phyloP scores from a whole-genome alignment of 2,329 filamentous ascomycete species.

The Trichoderma breve region DNA sequence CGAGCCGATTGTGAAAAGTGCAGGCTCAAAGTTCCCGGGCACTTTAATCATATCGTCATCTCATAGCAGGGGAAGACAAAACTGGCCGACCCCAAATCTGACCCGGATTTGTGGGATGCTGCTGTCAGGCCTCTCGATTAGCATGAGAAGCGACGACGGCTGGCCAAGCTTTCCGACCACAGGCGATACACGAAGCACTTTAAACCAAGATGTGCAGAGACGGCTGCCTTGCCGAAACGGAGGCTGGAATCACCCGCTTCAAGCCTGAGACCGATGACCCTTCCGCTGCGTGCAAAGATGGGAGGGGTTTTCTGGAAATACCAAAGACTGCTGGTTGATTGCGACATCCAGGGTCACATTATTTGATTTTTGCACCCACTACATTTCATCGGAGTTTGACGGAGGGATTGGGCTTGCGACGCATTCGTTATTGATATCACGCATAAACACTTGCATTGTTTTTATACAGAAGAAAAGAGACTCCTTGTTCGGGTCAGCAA shows the following conservation, averaged over 20 bases:
- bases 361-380: neutral
- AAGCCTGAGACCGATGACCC: neutral
- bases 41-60: slow-evolving; percentile 77
- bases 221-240: neutral
- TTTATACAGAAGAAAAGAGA: neutral
- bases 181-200: neutral
- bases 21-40: slow-evolving; percentile 68
- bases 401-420: neutral
- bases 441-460: slow-evolving; percentile 11
- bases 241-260: neutral
- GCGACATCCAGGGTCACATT: slow-evolving; percentile 8
- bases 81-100: slow-evolving; percentile 28
- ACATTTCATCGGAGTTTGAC: slow-evolving; percentile 4
- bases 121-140: slow-evolving; percentile 29
- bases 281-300: neutral
- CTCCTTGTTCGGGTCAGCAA: neutral
- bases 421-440: slow-evolving; percentile 15
- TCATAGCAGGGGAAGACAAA: slow-evolving; percentile 45
- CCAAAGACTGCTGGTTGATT: slow-evolving; percentile 6
- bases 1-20: slow-evolving; percentile 77
- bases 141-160: slow-evolving; percentile 21
- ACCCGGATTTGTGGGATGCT: slow-evolving; percentile 28
- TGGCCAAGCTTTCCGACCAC: neutral
- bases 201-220: neutral
- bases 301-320: slow-evolving; percentile 11